Evolutionary conservation across 2,329 filamentous ascomycete species (phyloP), one percentile per base, ranked within the genome.

Genomic region (Aspergillus melleus): DNA sequence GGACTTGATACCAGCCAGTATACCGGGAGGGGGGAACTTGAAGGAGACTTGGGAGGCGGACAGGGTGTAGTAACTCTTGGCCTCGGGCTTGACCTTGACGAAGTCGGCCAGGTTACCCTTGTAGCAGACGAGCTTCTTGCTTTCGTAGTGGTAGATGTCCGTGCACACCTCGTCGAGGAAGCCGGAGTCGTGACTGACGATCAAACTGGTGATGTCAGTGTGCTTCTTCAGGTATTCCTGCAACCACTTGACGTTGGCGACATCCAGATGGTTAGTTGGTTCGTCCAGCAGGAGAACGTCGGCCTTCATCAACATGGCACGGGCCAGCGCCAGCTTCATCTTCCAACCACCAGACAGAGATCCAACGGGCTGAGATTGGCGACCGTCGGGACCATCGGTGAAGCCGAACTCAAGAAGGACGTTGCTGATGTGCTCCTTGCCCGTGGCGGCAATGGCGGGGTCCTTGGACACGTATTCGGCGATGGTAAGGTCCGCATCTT

Each of bases 271-370:
- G 83, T 99, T 99, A 70, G 95, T 99, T 77, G 95, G 95, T 86
- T 99, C 95, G 84, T 99, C 95, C 59, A 99, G 87, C 54, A 99
- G 84, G 60, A 99, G 85, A 54, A 99, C 93, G 75, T 99, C 95
- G n/a, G 95, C 94, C 73, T 89, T 90, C 84, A 95, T 91, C 71
- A 99, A 85, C 93, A 99, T 98, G 65, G 95, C 95, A 71, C 95
- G 88, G 55, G 95, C 95, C 76, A 99, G 80, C 66, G 95, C 95
- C 62, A 99, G 82, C 87, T 99, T 99, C 95, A 99, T 99, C 86
- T 98, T 98, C 95, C 95, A 99, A 74, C 95, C 95, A 79, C 95
- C 95, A 49, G 95, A 98, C 39, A 99, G 81, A 20, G 94, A 97
- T 68, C 95, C 95, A 60, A 99, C 95, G 70, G 90, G 91, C 75